A percentile compares a stretch with the other conserved stretches of the same genome.
These are phyloP conservation scores for Aspergillus pseudoviridinutans DNA, from an alignment of 2,329 filamentous ascomycete genomes.

Conservation along the genomic window DNA sequence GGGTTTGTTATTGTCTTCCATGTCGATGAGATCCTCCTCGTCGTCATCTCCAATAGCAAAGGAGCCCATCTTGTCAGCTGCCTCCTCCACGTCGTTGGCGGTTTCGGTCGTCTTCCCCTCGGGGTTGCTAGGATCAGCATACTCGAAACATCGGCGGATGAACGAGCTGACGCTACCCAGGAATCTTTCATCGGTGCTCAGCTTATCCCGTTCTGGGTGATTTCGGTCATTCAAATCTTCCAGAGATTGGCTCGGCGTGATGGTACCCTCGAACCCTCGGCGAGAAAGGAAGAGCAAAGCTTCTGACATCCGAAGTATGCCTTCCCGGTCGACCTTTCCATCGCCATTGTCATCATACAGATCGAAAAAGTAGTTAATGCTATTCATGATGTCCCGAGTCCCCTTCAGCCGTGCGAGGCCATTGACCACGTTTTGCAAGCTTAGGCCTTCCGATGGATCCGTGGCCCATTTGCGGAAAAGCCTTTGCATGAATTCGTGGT, in stretches of 20 bases:
- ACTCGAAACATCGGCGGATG: constrained; percentile 94
- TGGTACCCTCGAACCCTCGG: constrained; percentile 72
- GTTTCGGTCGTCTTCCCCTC: constrained; percentile 43
- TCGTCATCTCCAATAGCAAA: constrained; percentile 77
- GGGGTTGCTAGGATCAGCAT: constrained; percentile 86
- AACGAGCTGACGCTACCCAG: constrained; percentile 91
- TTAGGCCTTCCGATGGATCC: constrained; percentile 71
- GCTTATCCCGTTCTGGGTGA: constrained; percentile 40
- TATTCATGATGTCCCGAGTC: constrained; percentile 92
- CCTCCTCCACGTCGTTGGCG: constrained; percentile 28
- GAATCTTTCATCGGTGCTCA: constrained; percentile 77
- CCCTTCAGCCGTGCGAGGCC: constrained; percentile 90
- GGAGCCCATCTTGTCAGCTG: constrained; percentile 47
- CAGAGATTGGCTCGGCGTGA: constrained; percentile 62
- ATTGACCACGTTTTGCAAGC: constrained; percentile 84
- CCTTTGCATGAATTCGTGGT: constrained; percentile 90
- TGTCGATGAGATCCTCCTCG: constrained; percentile 44
- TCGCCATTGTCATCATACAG: constrained; percentile 91
- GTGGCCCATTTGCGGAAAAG: constrained; percentile 87
- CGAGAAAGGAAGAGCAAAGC: constrained; percentile 88
- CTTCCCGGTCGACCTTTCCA: constrained; percentile 89
- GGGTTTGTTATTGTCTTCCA: constrained; percentile 31
- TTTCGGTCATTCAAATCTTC: constrained; percentile 47
- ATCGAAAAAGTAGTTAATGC: constrained; percentile 96
- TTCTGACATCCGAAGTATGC: constrained; percentile 91